Evolutionary conservation across 2,329 filamentous ascomycete species (phyloP).

Genomic region (Curvularia eragrostidis): DNA sequence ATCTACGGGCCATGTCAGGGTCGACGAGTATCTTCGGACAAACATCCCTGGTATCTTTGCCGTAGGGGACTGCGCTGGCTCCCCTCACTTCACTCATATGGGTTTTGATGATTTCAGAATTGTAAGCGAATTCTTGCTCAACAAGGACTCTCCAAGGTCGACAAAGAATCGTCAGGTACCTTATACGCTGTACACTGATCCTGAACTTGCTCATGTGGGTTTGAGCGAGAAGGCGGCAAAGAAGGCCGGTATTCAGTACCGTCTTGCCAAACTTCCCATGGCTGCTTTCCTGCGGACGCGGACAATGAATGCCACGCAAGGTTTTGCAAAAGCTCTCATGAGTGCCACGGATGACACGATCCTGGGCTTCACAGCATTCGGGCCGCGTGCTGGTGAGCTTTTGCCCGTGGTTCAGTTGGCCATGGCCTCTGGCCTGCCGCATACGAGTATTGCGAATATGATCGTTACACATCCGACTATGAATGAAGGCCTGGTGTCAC

Average conservation of each 20-base stretch:
- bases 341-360: not conserved
- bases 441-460: slow-evolving; percentile 15
- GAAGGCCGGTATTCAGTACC: not conserved
- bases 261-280: not conserved
- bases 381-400: slow-evolving; percentile 18
- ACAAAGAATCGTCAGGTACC: not conserved
- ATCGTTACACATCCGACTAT: slow-evolving; percentile 23
- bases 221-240: not conserved
- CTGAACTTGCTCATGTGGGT: not conserved
- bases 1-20: not conserved
- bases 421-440: slow-evolving; percentile 17
- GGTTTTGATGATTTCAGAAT: not conserved
- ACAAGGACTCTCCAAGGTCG: not conserved
- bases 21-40: not conserved
- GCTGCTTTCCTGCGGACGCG: not conserved
- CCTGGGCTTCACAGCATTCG: slow-evolving; percentile 23
- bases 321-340: not conserved
- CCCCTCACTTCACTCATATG: not conserved
- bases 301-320: not conserved
- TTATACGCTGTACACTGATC: not conserved
- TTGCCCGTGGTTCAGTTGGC: slow-evolving; percentile 24
- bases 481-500: slow-evolving; percentile 16
- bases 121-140: not conserved
- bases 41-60: not conserved
- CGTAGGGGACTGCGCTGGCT: not conserved